A percentile compares a stretch with the other conserved stretches of the same genome.
Evolutionary conservation across 2,329 filamentous ascomycete genomes (phyloP).

Genomic region (Uncinocarpus reesii): DNA sequence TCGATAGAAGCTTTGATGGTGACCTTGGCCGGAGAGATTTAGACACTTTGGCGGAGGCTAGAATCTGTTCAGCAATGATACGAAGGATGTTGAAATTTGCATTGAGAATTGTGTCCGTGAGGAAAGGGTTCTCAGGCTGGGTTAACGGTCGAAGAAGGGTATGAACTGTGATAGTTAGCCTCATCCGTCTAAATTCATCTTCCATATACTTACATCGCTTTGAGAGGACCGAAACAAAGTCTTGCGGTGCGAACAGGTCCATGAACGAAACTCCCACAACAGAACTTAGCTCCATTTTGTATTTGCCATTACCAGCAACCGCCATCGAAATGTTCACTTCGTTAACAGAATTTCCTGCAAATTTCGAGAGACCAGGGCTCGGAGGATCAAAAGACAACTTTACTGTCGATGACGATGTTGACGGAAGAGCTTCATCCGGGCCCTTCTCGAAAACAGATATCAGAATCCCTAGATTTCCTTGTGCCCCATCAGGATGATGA

Average conservation of each 20-base stretch:
- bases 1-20: slow-evolving; percentile 82
- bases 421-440: slow-evolving; percentile 40
- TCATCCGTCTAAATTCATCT: slow-evolving; percentile 12
- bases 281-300: slow-evolving; percentile 50
- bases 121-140: slow-evolving; percentile 42
- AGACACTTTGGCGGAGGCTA: slow-evolving; percentile 49
- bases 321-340: slow-evolving; percentile 55
- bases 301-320: slow-evolving; percentile 54
- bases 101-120: slow-evolving; percentile 56
- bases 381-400: slow-evolving; percentile 31
- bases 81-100: slow-evolving; percentile 70
- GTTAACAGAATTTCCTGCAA: slow-evolving; percentile 27
- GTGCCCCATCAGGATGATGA: slow-evolving; percentile 53
- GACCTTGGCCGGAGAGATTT: slow-evolving; percentile 67
- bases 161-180: slow-evolving; percentile 44
- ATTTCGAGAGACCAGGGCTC: slow-evolving; percentile 21
- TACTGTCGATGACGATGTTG: slow-evolving; percentile 35
- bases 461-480: slow-evolving; percentile 46
- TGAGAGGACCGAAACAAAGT: slow-evolving; percentile 65
- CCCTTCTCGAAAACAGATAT: slow-evolving; percentile 36
- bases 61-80: slow-evolving; percentile 53
- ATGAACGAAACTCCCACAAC: slow-evolving; percentile 60
- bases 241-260: slow-evolving; percentile 61
- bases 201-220: slow-evolving; percentile 51
- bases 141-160: slow-evolving; percentile 63